These are phyloP conservation scores for Chaetomium olivaceum DNA, from an alignment of 2,329 filamentous ascomycete species.

Conservation along the genomic window DNA sequence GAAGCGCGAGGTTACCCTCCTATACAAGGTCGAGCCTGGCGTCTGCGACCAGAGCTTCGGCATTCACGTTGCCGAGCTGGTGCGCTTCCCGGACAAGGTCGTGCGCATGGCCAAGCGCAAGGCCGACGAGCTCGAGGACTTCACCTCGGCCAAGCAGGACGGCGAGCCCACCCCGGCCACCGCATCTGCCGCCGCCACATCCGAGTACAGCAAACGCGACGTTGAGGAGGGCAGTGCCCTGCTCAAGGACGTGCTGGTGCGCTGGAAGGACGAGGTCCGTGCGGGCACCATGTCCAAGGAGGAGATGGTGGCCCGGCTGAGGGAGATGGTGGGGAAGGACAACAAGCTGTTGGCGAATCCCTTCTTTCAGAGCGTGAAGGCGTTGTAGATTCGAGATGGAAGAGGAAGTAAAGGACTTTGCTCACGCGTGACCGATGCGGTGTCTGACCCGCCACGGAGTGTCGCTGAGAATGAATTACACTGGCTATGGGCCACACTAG, in stretches of 20 bases:
- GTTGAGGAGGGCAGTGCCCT: constrained; percentile 84
- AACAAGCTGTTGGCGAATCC: constrained; percentile 63
- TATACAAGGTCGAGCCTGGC: constrained; percentile 95
- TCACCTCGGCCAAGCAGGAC: constrained; percentile 69
- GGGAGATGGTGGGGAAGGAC: constrained; percentile 74
- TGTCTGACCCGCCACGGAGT: background rate
- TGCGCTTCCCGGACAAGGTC: constrained; percentile 94
- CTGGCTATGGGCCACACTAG: background rate
- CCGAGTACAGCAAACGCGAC: constrained; percentile 75
- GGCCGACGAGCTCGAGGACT: constrained; percentile 96
- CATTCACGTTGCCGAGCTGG: constrained; percentile 96
- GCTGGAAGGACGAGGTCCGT: constrained; percentile 80
- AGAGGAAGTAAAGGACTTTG: background rate
- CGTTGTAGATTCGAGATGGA: constrained; percentile 45
- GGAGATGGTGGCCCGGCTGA: constrained; percentile 77
- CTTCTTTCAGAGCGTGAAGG: constrained; percentile 68
- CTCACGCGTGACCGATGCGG: background rate
- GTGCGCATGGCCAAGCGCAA: constrained; percentile 99
- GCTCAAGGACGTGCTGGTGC: constrained; percentile 77
- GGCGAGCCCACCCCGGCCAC: constrained; percentile 44
- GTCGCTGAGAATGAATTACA: background rate
- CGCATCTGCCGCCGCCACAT: constrained; percentile 39
- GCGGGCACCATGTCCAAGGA: constrained; percentile 62
- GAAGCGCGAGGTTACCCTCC: constrained; percentile 84
- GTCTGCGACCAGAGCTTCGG: constrained; percentile 98